These are phyloP conservation scores for Eucalyptus marginata DNA, from an alignment of 345 rosid genomes.

Conservation along the genomic window DNA sequence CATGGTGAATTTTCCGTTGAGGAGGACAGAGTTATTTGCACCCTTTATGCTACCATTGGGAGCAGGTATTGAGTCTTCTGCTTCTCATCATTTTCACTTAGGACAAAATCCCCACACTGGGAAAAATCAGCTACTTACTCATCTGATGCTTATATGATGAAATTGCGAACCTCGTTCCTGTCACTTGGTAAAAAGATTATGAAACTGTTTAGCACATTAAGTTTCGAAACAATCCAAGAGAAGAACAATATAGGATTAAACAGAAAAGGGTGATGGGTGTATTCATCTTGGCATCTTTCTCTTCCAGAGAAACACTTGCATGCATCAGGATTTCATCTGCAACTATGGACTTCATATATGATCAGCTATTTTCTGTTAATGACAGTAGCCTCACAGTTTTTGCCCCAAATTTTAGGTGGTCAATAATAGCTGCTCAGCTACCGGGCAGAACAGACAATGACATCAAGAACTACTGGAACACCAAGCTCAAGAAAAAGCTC, in stretches of 20 bases:
- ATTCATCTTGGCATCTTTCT: neutral
- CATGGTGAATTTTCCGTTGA: slow-evolving; percentile 90
- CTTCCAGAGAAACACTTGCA: neutral
- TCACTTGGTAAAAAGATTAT: neutral
- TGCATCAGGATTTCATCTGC: neutral
- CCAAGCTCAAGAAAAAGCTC: slow-evolving; percentile 88
- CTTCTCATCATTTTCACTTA: neutral
- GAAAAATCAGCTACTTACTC: neutral
- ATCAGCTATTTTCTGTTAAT: neutral
- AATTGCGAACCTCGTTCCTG: neutral
- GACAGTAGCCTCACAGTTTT: neutral
- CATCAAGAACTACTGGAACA: slow-evolving; percentile 94
- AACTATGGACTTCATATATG: neutral
- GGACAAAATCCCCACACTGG: neutral
- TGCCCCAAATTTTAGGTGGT: slow-evolving; percentile 56
- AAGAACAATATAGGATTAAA: neutral
- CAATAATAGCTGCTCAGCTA: slow-evolving; percentile 91
- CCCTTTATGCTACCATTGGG: slow-evolving; percentile 74
- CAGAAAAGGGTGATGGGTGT: neutral
- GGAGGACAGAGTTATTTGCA: slow-evolving; percentile 71
- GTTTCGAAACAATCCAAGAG: neutral
- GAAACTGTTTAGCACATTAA: neutral
- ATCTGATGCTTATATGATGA: neutral
- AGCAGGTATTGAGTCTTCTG: slow-evolving; percentile 52
- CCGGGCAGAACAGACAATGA: slow-evolving; percentile 96